Percentiles rank a stretch among this genome's conserved stretches.
Conservation (phyloP, 1,284 basidiomycete genomes). For the Trichosporon sp. region DNA sequence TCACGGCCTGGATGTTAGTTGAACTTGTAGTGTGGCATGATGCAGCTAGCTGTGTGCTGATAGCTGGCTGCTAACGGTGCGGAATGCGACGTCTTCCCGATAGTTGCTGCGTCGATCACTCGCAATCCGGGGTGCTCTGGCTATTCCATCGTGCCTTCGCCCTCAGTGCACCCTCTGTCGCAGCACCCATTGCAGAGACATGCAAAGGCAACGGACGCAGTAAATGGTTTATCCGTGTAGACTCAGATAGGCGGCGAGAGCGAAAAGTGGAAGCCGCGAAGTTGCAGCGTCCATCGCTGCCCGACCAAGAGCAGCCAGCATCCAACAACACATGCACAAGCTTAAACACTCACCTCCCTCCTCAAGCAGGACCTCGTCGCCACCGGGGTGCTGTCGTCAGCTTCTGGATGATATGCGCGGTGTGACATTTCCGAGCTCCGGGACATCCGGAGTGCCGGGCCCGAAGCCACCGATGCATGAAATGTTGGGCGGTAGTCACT, state of each 20-base stretch:
- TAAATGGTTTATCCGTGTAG: too few species aligned
- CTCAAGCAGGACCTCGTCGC: constrained; percentile 91
- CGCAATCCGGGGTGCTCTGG: too few species aligned
- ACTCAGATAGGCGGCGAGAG: too few species aligned
- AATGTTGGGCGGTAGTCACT: not conserved
- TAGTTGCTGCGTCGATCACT: too few species aligned
- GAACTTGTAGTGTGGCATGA: not conserved
- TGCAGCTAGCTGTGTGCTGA: not conserved
- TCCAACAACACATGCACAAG: not conserved
- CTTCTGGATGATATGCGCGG: not conserved
- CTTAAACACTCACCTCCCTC: constrained; percentile 69
- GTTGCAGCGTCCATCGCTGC: too few species aligned
- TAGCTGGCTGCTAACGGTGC: not conserved
- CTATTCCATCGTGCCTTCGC: too few species aligned
- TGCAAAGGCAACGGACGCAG: too few species aligned
- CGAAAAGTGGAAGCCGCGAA: too few species aligned
- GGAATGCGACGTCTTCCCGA: too few species aligned
- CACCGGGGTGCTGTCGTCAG: constrained; percentile 76
- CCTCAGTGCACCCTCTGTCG: too few species aligned
- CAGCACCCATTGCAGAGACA: too few species aligned
- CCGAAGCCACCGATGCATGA: constrained; percentile 2
- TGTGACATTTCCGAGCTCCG: not conserved
- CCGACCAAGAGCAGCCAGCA: not conserved
- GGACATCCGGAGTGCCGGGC: not conserved
- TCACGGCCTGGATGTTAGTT: constrained; percentile 62